Conservation (phyloP, 2,329 filamentous ascomycete species). For the Aspergillus flavus region DNA sequence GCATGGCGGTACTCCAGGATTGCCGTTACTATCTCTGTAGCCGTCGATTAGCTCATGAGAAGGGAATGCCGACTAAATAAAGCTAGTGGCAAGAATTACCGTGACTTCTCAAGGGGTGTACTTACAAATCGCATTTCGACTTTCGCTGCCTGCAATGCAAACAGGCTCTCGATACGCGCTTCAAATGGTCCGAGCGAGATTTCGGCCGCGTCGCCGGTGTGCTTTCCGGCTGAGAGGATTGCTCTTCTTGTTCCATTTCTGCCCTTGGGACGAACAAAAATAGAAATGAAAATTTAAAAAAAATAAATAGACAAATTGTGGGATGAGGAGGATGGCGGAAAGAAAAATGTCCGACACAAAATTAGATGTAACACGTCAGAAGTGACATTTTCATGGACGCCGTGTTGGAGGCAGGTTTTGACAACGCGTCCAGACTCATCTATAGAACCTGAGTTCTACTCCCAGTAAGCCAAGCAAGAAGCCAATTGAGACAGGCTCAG, state of each 20-base stretch:
- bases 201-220: slow-evolving; percentile 17
- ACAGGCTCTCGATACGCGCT: slow-evolving; percentile 53
- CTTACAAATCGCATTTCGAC: slow-evolving; percentile 56
- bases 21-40: slow-evolving; percentile 48
- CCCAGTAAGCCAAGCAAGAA: background rate
- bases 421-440: background rate
- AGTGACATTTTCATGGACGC: slow-evolving; percentile 8
- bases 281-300: background rate
- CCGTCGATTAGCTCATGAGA: background rate
- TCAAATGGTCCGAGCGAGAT: slow-evolving; percentile 36
- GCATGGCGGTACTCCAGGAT: slow-evolving; percentile 56
- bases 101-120: slow-evolving; percentile 10
- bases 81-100: background rate
- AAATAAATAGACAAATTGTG: too few species aligned
- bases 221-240: slow-evolving; percentile 16
- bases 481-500: background rate
- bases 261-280: background rate
- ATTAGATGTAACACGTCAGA: slow-evolving; percentile 3
- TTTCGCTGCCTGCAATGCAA: slow-evolving; percentile 54
- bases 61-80: background rate
- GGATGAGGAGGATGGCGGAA: background rate
- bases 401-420: background rate
- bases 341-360: background rate
- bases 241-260: slow-evolving; percentile 21
- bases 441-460: background rate